Evolutionary conservation across 805 yeast genomes (phyloP), one percentile per base, ranked within the genome.

Genomic region (Komagataella populi): DNA sequence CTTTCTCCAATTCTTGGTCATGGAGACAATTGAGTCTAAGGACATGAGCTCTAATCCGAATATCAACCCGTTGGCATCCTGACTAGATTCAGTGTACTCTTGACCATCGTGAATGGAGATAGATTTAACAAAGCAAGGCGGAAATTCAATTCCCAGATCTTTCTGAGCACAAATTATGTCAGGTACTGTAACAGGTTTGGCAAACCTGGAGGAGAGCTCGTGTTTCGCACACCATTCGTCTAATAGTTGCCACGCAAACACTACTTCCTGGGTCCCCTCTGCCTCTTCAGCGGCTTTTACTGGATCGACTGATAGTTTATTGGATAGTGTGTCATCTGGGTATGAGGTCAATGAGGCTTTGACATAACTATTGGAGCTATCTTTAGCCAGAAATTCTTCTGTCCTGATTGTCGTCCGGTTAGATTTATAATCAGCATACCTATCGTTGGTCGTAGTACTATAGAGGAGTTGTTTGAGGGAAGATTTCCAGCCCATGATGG

Each of bases 41-140:
- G 84, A 79, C 80, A 90, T 77, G 54, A 90, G 70, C 54, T 83
- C 79, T 54, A 87, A 66, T 1, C 96, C 96, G 64, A 80, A 90
- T 44, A 90, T 60, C 52, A 90, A 64, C 4, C 97, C 90, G 14
- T 72, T 22, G 16, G 7, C n/a, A 23, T 45, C 47, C 47, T 45
- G 47, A 45, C n/a, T 22, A 45, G 22, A 45, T 78, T 74, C 44
- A 85, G 87, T 49, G 83, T 71, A 49, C 54, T 82, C 87, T 67
- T 90, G 97, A 45, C 97, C 97, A 60, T 90, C 97, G 56, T 91
- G 95, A 44, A 82, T 67, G 54, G 77, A 70, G 58, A 78, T 75
- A 43, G 87, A 84, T 46, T 86, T 88, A 44, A 81, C 69, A 3
- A 90, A 87, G 50, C 90, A 84, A 2, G 78, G 69, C 0, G 97